These are phyloP conservation scores for Coix lacrymajobi DNA, from an alignment of 176 grass and related monocot genomes.

Conservation along the genomic window DNA sequence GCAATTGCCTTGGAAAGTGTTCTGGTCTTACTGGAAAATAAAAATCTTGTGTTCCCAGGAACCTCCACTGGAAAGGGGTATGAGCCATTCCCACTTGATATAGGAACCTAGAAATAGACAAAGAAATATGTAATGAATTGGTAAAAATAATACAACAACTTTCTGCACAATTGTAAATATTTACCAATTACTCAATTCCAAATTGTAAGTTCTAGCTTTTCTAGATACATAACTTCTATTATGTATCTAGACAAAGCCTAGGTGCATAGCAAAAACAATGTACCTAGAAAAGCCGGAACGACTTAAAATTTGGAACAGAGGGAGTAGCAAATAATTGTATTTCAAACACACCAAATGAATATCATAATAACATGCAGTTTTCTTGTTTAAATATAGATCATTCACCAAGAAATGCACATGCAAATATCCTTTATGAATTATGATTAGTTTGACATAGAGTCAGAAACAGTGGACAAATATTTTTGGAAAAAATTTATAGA, in stretches of 20 bases:
- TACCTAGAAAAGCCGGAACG: too few species aligned
- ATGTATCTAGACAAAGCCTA: not conserved
- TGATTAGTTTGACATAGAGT: not conserved
- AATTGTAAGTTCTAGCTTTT: not conserved
- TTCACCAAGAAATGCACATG: not conserved
- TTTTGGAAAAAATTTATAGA: not conserved
- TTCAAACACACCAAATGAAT: not conserved
- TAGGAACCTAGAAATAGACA: conserved; percentile 63
- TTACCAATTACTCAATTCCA: not conserved
- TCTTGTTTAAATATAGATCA: not conserved
- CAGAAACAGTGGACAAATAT: not conserved
- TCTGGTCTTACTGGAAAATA: conserved; percentile 79
- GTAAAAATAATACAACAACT: not conserved
- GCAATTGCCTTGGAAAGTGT: conserved; percentile 83
- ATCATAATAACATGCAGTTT: not conserved
- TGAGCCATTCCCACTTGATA: conserved; percentile 68
- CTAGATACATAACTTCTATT: not conserved
- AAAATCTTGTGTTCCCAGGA: conserved; percentile 72
- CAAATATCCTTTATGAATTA: not conserved
- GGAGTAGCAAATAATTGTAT: not conserved
- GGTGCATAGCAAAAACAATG: not conserved
- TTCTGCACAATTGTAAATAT: not conserved
- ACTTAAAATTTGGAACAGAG: too few species aligned
- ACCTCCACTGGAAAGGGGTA: conserved; percentile 85
- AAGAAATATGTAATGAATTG: conserved; percentile 18